Evolutionary conservation across 192 early-diverging fungal genomes (phyloP), one percentile per base, ranked within the genome.

Genomic region (Mortierella hygrophila): DNA sequence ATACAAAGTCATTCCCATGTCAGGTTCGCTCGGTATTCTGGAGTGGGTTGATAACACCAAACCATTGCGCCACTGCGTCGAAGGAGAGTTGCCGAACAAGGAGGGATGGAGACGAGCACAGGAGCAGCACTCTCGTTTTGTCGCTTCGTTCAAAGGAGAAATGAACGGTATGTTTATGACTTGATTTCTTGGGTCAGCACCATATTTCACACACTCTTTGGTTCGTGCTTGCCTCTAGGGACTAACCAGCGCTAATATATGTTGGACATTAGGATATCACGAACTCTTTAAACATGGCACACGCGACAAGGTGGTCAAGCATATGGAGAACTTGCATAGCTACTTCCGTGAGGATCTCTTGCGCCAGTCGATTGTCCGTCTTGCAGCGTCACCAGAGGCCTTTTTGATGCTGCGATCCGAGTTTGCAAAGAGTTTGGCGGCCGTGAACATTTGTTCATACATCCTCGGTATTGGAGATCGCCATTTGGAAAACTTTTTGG

Each of bases 401-500:
- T 96, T 94, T 77, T 85, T 96, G 11, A 88, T 91, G 68, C 90
- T 96, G 2, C 89, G 95, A 49, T 89, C 88, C 23, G 90, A 93
- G 18, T 96, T 95, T 80, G 91, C 94, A 23, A 92, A 93, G 70
- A 94, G 92, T 75, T 81, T 96, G 46, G 93, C 94, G 10, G 90
- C 93, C 1, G 91, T 96, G 46, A 93, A 88, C 70, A 92, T 96
- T 74, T 93, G 93, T 81, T 94, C 93, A 2, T 96, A 96, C 77
- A 77, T 96, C 1, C 89, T 96, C 26, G 95, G 94, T 20, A 96
- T 96, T 77, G 96, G 96, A 5, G 96, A 96, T 90, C 90, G 96
- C 35, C 96, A 96, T 75, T 77, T 94, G 72, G 96, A 96, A 49
- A 96, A 96, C 78, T 94, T 95, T 78, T 82, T 96, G 76, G 72